A percentile compares a stretch with the other conserved stretches of the same genome.
phyloP scores from a whole-genome alignment of 2,329 filamentous ascomycete genomes.

The Raffaelea arxii region DNA sequence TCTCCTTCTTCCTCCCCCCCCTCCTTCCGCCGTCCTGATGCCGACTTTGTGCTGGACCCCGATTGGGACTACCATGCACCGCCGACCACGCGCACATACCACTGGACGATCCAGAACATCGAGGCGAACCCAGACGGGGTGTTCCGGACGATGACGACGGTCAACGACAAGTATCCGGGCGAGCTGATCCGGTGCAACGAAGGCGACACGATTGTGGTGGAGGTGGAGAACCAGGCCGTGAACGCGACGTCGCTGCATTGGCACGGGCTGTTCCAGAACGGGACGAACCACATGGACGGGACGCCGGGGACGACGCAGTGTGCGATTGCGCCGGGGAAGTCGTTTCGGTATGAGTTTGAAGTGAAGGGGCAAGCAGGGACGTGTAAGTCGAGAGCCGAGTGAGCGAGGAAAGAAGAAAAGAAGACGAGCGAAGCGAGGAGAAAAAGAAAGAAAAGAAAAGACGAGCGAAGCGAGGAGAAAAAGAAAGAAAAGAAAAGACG shows the following conservation, averaged over 20 bases:
- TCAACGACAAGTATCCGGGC: constrained; percentile 67
- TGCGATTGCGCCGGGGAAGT: constrained; percentile 44
- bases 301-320: constrained; percentile 51
- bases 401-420: too few species aligned
- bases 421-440: too few species aligned
- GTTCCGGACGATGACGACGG: constrained; percentile 52
- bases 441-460: too few species aligned
- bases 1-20: constrained; percentile 37
- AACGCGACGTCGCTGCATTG: constrained; percentile 59
- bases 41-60: constrained; percentile 47
- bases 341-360: constrained; percentile 41
- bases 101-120: constrained; percentile 51
- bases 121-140: constrained; percentile 60
- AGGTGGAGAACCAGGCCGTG: constrained; percentile 51
- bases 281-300: constrained; percentile 63
- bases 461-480: too few species aligned
- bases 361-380: constrained; percentile 22
- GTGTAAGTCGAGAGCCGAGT: constrained; percentile 19
- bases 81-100: constrained; percentile 43
- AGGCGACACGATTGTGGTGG: constrained; percentile 61
- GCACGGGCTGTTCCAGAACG: constrained; percentile 67
- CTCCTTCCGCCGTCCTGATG: constrained; percentile 21
- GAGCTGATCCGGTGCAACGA: constrained; percentile 65
- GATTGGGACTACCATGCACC: constrained; percentile 44
- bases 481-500: too few species aligned